Base-by-base conservation (phyloP, 2,329 filamentous ascomycete species). In the Alternaria alternata region DNA sequence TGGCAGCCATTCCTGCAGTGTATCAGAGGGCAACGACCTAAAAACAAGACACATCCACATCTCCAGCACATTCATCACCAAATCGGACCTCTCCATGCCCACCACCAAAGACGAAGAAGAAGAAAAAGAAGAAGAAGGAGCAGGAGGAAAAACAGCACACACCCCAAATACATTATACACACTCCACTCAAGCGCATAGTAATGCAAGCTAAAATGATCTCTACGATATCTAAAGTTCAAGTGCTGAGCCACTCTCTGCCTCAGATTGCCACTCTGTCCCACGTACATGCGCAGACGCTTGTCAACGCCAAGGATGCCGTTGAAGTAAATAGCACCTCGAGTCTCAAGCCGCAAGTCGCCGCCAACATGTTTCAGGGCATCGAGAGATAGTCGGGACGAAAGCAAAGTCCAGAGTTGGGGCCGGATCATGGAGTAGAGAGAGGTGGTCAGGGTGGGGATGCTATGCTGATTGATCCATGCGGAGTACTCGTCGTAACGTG, bases 21-120 rank as follows among this genome's bases (percentile, higher is more conserved):
- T 66, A 9, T 64, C 36, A 1, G 16, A 7, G 0, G 69, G 75
- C 14, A 78, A 53, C 16, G 64, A 63, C 16, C 71, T 66, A 43
- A 78, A 76, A 0, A 76, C 47, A n/a, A 78, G 62, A 57, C 67
- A 65, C 62, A 73, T 73, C 74, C 75, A 78, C 73, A 76, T 76
- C 51, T 79, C 76, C 16, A 78, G 43, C 6, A 79, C 43, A 57
- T 78, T 78, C 11, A 77, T 42, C 3, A 77, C 20, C 3, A 78
- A 36, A 3, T 57, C 66, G 4, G 67, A 67, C 24, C 63, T 62
- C 11, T 76, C 74, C 69, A 74, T 74, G 0, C 72, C 72, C 0
- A 65, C 66, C 6, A 71, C 43, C 24, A 26, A 26, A 26, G 28
- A 11, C 28, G 28, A 30, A 11, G 28, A 11, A 30, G 28, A 30